phyloP scores from a whole-genome alignment of 306 rosid genomes.

The Vachellia collinsii region DNA sequence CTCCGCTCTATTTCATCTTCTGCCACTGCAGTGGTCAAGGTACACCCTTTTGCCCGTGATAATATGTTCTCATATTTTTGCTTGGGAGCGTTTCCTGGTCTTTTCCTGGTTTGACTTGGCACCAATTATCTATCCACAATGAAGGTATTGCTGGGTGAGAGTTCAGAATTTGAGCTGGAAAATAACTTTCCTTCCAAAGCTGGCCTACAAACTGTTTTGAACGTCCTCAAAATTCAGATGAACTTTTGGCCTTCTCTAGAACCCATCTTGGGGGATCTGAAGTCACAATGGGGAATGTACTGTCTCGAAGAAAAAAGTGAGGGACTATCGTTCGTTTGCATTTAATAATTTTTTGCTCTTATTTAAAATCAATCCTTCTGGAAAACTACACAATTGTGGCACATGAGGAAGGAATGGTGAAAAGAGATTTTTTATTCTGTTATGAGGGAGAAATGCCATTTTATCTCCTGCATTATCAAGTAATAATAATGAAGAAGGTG shows the following conservation, averaged over 20 bases:
- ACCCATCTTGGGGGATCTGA: slow-evolving; percentile 58
- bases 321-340: slow-evolving; percentile 44
- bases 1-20: slow-evolving; percentile 96
- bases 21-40: slow-evolving; percentile 91
- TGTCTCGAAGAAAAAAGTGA: slow-evolving; percentile 56
- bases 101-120: slow-evolving; percentile 32
- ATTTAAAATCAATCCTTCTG: background rate
- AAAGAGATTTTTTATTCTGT: background rate
- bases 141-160: slow-evolving; percentile 84
- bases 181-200: slow-evolving; percentile 65
- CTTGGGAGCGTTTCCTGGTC: slow-evolving; percentile 24
- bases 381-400: background rate
- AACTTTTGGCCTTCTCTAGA: slow-evolving; percentile 76
- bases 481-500: background rate
- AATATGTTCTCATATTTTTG: slow-evolving; percentile 14
- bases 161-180: slow-evolving; percentile 52
- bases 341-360: slow-evolving; percentile 22
- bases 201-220: slow-evolving; percentile 72
- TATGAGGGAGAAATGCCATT: background rate
- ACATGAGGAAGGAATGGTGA: background rate
- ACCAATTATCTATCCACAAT: slow-evolving; percentile 18
- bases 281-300: slow-evolving; percentile 56
- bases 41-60: slow-evolving; percentile 39
- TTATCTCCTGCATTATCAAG: background rate
- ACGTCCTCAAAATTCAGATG: slow-evolving; percentile 80